Evolutionary conservation across 352 stramenopile species (phyloP).

Genomic region (Phytophthora fragariae): DNA sequence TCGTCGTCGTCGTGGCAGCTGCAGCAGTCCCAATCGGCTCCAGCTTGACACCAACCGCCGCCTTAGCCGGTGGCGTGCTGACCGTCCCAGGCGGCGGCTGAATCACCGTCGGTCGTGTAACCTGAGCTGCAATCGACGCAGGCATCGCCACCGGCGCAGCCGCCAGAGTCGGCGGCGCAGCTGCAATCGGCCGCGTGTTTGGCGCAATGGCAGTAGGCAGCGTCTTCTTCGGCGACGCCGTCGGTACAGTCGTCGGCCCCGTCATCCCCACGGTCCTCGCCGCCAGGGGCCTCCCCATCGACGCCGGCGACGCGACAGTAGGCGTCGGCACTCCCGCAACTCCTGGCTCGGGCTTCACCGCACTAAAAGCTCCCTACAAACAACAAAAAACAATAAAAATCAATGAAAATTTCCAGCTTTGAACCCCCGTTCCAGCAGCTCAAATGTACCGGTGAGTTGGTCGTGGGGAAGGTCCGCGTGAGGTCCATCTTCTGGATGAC

Average conservation of each 20-base stretch:
- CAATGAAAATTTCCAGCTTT: neutral
- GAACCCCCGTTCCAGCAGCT: neutral
- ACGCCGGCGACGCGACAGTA: constrained; percentile 26
- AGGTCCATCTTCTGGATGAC: constrained; percentile 89
- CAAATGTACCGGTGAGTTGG: constrained; percentile 24
- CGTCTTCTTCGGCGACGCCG: constrained; percentile 23
- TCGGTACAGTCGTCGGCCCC: neutral
- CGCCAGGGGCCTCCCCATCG: constrained; percentile 35
- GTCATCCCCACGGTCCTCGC: constrained; percentile 29
- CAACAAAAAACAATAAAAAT: neutral
- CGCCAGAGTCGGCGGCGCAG: constrained; percentile 21
- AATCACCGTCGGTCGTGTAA: constrained; percentile 15
- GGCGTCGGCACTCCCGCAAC: constrained; percentile 22
- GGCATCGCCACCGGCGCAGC: constrained; percentile 36
- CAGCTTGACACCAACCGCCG: constrained; percentile 36
- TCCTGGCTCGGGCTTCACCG: constrained; percentile 48
- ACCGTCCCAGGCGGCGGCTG: constrained; percentile 20
- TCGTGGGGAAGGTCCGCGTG: constrained; percentile 63
- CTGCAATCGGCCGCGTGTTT: constrained; percentile 43
- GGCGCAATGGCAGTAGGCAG: constrained; percentile 34
- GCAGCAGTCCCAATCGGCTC: constrained; percentile 26
- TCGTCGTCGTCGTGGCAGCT: constrained; percentile 10
- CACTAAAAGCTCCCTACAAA: constrained; percentile 26
- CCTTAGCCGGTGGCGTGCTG: constrained; percentile 19
- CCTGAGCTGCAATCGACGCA: constrained; percentile 32